Evolutionary conservation across 169 alveolate genomes (phyloP).

Genomic region (Sarcocystis neurona): DNA sequence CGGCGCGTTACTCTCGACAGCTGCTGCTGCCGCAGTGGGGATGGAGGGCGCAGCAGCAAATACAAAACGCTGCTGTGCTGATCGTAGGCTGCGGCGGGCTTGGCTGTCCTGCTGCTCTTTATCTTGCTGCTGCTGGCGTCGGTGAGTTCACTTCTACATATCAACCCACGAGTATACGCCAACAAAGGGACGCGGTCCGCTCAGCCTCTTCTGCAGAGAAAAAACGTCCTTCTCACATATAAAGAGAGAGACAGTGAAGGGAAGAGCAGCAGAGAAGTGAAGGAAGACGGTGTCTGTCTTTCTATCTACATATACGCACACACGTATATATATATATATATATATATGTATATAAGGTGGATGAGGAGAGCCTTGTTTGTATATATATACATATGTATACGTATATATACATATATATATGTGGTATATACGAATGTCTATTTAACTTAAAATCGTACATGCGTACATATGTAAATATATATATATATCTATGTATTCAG

Average conservation of each 20-base stretch:
- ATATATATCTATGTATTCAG: neutral
- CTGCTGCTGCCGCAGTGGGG: slow-evolving; percentile 82
- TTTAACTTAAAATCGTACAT: neutral
- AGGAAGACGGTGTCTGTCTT: too few species aligned
- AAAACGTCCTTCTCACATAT: too few species aligned
- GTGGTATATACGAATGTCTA: neutral
- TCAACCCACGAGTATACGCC: too few species aligned
- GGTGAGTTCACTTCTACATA: too few species aligned
- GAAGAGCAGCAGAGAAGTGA: too few species aligned
- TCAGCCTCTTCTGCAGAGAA: too few species aligned
- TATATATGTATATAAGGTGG: too few species aligned
- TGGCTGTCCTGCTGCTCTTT: slow-evolving; percentile 94
- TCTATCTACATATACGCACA: too few species aligned
- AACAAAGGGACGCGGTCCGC: too few species aligned
- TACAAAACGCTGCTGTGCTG: slow-evolving; percentile 86
- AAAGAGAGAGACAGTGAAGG: too few species aligned
- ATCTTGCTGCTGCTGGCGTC: slow-evolving; percentile 96
- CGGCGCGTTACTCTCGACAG: slow-evolving; percentile 80
- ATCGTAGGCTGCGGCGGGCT: slow-evolving; percentile 98
- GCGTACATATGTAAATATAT: neutral
- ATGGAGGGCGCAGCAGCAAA: slow-evolving; percentile 77
- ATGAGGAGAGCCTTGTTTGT: too few species aligned
- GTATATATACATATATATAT: neutral
- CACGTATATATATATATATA: too few species aligned
- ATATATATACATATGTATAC: neutral